A percentile compares a stretch with the other conserved stretches of the same genome.
Evolutionary conservation across 2,329 filamentous ascomycete species (phyloP).

Genomic region (Neurospora crassa): DNA sequence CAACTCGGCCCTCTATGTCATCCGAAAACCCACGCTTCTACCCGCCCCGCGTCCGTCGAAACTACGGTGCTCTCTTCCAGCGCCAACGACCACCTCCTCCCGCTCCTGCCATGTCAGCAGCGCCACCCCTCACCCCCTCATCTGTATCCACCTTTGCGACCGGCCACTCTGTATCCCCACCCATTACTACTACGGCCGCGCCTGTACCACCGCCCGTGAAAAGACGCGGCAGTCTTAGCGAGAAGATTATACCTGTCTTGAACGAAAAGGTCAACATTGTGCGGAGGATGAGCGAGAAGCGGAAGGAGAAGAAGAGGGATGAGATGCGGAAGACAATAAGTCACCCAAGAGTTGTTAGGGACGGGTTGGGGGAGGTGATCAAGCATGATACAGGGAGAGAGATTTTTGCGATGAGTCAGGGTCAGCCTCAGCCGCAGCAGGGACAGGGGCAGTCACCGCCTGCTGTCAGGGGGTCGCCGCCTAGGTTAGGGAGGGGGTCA

Average conservation of each 20-base stretch:
- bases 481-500: neutral
- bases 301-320: conserved; percentile 47
- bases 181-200: neutral
- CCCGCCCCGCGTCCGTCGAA: neutral
- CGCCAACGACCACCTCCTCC: neutral
- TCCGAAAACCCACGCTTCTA: neutral
- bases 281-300: conserved; percentile 46
- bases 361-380: conserved; percentile 49
- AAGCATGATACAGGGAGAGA: conserved; percentile 32
- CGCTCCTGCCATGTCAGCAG: neutral
- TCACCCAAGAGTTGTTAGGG: conserved; percentile 46
- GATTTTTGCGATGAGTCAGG: conserved; percentile 12
- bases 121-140: neutral
- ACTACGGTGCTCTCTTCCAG: conserved; percentile 5
- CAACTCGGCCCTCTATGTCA: neutral
- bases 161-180: neutral
- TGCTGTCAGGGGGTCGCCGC: neutral
- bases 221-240: conserved; percentile 4
- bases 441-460: conserved; percentile 3
- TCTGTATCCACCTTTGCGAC: neutral
- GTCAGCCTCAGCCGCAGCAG: conserved; percentile 10
- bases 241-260: conserved; percentile 25
- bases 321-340: conserved; percentile 53
- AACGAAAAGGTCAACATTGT: conserved; percentile 43
- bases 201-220: neutral